Evolutionary conservation across 108 stramenopile genomes (phyloP), one percentile per base, ranked within the genome.

Genomic region (Phaeodactylum tricornutum): DNA sequence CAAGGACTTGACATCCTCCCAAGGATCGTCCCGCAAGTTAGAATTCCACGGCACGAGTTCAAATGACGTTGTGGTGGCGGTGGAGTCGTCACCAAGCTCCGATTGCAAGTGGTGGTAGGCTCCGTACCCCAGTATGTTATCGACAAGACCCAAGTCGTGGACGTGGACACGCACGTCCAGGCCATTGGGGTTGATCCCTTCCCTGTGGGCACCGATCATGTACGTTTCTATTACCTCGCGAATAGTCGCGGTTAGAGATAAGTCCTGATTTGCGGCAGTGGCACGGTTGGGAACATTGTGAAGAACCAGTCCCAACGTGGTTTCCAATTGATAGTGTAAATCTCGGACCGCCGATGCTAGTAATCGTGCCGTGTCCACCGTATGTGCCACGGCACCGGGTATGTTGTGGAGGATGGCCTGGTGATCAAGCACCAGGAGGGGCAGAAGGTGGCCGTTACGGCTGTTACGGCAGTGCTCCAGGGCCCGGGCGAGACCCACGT

Each of bases 41-140:
- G 63, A 64, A 19, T 42, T 47, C 72, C 72, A 74, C 9, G 58
- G 43, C 36, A 30, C n/a, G 21, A 68, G 17, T 11, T 59, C 36
- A 7, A 59, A 6, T 43, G 16, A 20, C 42, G 15, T 17, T 43
- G 12, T 17, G n/a, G 19, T 12, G 33, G 33, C 33, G 41, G 9
- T 16, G 41, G 41, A 9, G 41, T 9, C 41, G 24, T 5, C 12
- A 41, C 35, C 30, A 47, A 5, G 11, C 17, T 32, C 4, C 49
- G 14, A 15, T n/a, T n/a, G 49, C 24, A 20, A 41, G 12, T 14
- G 16, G 32, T 4, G 61, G 30, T 41, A 51, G 33, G 67, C 55
- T 36, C 62, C 46, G 54, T 75, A 75, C 29, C 46, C 51, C 29
- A 75, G 50, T 1, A 6, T 0, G 39, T 70, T 62, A 46, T 75